Percentiles rank a stretch among this genome's conserved stretches.
Conservation (phyloP, 1,284 basidiomycete genomes). For the Sphaerobolus stellatus region DNA sequence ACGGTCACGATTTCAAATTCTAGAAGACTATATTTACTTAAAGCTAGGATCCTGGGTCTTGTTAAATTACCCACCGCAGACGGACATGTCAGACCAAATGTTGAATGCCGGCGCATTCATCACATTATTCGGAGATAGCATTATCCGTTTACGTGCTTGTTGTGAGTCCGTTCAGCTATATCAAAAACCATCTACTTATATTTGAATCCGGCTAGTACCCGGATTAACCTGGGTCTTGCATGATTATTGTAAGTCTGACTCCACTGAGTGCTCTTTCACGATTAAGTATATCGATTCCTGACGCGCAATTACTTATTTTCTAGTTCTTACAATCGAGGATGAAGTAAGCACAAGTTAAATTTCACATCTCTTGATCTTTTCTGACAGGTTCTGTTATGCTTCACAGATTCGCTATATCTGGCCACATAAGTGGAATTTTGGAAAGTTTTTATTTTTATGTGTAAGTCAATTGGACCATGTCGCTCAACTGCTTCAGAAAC, state of each 20-base stretch:
- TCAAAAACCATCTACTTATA: too few relatives aligned
- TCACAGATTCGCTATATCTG: constrained; percentile 1
- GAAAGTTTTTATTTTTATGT: not conserved
- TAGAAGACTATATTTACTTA: too few relatives aligned
- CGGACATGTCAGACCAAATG: too few relatives aligned
- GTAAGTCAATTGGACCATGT: not conserved
- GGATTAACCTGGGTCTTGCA: constrained; percentile 4
- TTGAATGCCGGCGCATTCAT: too few relatives aligned
- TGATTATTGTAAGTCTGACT: constrained; percentile 1
- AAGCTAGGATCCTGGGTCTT: too few relatives aligned
- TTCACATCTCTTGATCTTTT: too few relatives aligned
- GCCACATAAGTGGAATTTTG: too few relatives aligned
- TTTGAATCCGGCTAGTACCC: too few relatives aligned
- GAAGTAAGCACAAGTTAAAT: not conserved
- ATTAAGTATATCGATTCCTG: not conserved
- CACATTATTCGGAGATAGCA: not conserved
- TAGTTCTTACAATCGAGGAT: constrained; percentile 2
- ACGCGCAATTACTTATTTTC: not conserved
- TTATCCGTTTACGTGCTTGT: not conserved
- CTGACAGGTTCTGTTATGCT: not conserved
- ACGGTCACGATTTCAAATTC: too few relatives aligned
- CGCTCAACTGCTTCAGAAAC: not conserved
- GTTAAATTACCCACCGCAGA: too few relatives aligned
- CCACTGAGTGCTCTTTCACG: too few relatives aligned
- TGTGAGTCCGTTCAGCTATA: not conserved